Conservation (phyloP, 2,329 filamentous ascomycete genomes). For the Chaetomiaceae sp. region DNA sequence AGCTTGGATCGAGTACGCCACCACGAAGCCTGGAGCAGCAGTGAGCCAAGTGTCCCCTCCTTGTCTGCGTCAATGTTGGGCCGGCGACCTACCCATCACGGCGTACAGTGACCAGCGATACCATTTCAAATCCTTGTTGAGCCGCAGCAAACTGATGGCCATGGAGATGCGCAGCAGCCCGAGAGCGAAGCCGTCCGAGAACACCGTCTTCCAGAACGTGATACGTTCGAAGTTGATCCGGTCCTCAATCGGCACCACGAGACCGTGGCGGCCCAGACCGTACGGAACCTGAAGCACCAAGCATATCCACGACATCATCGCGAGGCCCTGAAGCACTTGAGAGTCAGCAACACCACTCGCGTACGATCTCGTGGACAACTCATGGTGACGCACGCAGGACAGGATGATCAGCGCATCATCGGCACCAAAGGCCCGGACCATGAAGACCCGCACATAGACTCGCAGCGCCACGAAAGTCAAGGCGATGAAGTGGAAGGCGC, state of each 20-base stretch:
- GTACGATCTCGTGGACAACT: neutral
- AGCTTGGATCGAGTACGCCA: constrained; percentile 7
- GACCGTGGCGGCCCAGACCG: constrained; percentile 8
- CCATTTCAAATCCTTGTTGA: constrained; percentile 7
- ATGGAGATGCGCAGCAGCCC: constrained; percentile 9
- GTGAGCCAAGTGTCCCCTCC: too few relatives aligned
- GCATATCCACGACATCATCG: constrained; percentile 9
- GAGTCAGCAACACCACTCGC: neutral
- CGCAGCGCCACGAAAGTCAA: constrained; percentile 5
- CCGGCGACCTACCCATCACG: constrained; percentile 7
- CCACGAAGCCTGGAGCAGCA: constrained; percentile 3
- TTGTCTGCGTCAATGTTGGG: too few relatives aligned
- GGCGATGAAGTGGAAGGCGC: constrained; percentile 7
- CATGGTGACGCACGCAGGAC: neutral
- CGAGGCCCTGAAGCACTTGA: neutral
- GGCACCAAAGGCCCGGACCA: constrained; percentile 7
- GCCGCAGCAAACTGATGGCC: constrained; percentile 11
- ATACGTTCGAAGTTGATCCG: constrained; percentile 6
- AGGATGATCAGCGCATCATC: constrained; percentile 5
- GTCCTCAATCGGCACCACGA: constrained; percentile 3
- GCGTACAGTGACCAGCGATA: constrained; percentile 9
- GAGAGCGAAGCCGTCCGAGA: constrained; percentile 10
- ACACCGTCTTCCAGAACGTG: constrained; percentile 12
- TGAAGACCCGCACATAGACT: constrained; percentile 8
- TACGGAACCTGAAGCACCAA: constrained; percentile 8